Evolutionary conservation across 371 early-diverging fungal species (phyloP).

Genomic region (Batkoa obscura): DNA sequence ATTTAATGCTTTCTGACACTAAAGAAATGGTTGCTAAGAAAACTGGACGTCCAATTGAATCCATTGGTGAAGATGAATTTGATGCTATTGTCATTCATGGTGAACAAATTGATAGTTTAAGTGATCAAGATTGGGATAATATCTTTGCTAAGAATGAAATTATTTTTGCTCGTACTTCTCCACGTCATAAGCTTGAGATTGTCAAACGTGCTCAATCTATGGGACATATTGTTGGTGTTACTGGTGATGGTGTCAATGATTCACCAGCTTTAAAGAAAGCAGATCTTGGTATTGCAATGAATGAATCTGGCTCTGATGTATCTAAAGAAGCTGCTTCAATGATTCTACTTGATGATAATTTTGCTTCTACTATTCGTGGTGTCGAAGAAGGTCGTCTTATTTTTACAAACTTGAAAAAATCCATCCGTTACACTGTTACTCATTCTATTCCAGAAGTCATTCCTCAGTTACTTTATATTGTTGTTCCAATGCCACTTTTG

Average conservation of each 20-base stretch:
- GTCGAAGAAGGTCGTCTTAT: constrained; percentile 78
- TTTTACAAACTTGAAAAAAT: constrained; percentile 87
- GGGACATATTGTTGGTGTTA: constrained; percentile 85
- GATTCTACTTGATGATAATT: constrained; percentile 70
- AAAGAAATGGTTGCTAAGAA: constrained; percentile 48
- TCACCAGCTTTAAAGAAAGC: constrained; percentile 89
- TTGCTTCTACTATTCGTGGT: constrained; percentile 11
- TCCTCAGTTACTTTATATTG: constrained; percentile 60
- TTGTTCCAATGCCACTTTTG: constrained; percentile 76
- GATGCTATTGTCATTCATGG: constrained; percentile 85
- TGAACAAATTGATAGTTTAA: constrained; percentile 56
- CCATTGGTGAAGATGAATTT: constrained; percentile 56
- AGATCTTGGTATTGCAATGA: constrained; percentile 95
- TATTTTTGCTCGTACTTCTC: constrained; percentile 81
- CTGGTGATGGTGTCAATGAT: constrained; percentile 89
- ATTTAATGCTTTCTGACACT: constrained; percentile 74
- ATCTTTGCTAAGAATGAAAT: constrained; percentile 72
- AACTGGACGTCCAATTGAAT: constrained; percentile 28
- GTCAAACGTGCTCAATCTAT: constrained; percentile 58
- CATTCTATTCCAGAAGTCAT: constrained; percentile 74
- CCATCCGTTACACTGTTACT: constrained; percentile 75
- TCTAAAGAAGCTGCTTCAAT: constrained; percentile 95
- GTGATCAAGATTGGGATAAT: constrained; percentile 72
- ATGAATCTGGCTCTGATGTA: constrained; percentile 82
- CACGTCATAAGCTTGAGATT: constrained; percentile 77